Evolutionary conservation across 352 stramenopile genomes (phyloP).

Genomic region (Lagenidium giganteum): DNA sequence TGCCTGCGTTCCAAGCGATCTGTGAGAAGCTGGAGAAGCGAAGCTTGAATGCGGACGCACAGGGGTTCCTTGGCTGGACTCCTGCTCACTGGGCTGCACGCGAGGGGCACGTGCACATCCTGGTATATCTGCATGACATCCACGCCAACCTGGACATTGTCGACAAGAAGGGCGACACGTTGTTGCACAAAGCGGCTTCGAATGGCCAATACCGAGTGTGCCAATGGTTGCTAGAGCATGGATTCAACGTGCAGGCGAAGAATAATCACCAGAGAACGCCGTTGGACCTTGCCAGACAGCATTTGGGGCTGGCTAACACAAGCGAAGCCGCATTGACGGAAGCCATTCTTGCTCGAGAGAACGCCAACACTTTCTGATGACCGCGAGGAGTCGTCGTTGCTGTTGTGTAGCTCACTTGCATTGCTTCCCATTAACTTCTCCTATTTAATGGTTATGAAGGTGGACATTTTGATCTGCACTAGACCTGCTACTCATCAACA

Average conservation of each 20-base stretch:
- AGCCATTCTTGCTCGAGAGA: constrained; percentile 35
- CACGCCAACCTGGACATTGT: constrained; percentile 59
- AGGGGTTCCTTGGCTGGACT: constrained; percentile 72
- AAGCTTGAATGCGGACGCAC: constrained; percentile 40
- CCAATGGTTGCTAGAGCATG: constrained; percentile 59
- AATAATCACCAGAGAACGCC: constrained; percentile 70
- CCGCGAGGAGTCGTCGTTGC: no score
- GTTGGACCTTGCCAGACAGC: constrained; percentile 54
- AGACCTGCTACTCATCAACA: no score
- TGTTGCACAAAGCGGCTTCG: constrained; percentile 73
- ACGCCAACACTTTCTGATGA: constrained; percentile 30
- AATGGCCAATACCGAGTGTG: constrained; percentile 61
- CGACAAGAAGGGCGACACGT: constrained; percentile 60
- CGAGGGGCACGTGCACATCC: constrained; percentile 53
- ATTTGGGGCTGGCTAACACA: constrained; percentile 23
- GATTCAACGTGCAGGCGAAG: constrained; percentile 51
- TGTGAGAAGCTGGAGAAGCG: constrained; percentile 31
- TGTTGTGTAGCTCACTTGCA: no score
- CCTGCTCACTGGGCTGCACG: constrained; percentile 69
- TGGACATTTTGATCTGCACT: no score
- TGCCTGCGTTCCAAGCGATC: constrained; percentile 37
- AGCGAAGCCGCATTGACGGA: constrained; percentile 47
- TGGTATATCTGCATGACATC: constrained; percentile 44
- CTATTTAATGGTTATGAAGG: no score
- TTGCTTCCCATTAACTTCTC: no score